Evolutionary conservation across 163 green algal genomes (phyloP).

Genomic region (Coccomyxa subellipsoidea): DNA sequence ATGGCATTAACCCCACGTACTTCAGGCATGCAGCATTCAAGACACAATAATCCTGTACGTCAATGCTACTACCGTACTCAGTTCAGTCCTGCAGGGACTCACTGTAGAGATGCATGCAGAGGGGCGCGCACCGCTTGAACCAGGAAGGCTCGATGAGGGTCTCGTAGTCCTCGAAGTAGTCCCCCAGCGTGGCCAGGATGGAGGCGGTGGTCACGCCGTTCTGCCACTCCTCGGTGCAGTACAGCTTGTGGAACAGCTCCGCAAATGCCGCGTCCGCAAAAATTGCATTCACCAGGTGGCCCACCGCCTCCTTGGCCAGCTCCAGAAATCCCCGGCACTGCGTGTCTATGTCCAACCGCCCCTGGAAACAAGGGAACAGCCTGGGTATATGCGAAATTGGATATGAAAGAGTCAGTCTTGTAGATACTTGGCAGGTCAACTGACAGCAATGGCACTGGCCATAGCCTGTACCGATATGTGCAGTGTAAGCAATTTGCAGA

Average conservation of each 20-base stretch:
- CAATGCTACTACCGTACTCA: no score
- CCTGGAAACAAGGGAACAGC: no score
- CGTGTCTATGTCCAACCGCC: constrained; percentile 55
- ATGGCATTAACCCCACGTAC: no score
- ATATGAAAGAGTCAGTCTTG: no score
- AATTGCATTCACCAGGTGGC: constrained; percentile 25
- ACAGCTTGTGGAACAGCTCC: constrained; percentile 45
- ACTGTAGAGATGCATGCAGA: background rate
- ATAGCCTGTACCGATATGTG: no score
- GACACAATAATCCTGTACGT: no score
- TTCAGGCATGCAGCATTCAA: no score
- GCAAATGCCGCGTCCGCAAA: constrained; percentile 43
- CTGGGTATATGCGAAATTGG: no score
- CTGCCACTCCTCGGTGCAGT: constrained; percentile 26
- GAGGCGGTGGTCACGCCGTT: constrained; percentile 26
- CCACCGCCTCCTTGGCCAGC: constrained; percentile 31
- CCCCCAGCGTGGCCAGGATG: constrained; percentile 54
- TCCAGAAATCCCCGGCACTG: constrained; percentile 55
- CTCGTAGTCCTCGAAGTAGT: constrained; percentile 54
- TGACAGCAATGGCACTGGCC: no score
- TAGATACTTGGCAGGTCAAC: no score
- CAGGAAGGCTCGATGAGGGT: constrained; percentile 34
- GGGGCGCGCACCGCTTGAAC: constrained; percentile 32
- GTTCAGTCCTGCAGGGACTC: background rate
- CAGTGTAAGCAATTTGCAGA: no score